Evolutionary conservation across 1,284 basidiomycete species (phyloP).

Genomic region (Grifola frondosa): DNA sequence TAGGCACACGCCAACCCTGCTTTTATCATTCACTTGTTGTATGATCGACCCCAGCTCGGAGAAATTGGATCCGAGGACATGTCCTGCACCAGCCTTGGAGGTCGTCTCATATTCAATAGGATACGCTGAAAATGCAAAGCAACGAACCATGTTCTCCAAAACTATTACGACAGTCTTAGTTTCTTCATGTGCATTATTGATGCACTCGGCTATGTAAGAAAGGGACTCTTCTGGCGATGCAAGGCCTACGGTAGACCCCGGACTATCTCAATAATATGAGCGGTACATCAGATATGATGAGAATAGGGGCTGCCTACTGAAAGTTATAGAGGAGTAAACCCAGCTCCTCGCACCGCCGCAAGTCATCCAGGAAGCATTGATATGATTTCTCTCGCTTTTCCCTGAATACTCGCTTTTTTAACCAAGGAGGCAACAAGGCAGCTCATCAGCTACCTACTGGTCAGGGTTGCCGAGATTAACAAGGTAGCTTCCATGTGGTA

Average conservation of each 20-base stretch:
- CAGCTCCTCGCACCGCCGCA: slow-evolving; percentile 78
- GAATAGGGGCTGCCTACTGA: slow-evolving; percentile 55
- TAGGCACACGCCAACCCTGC: slow-evolving; percentile 77
- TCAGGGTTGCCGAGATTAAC: slow-evolving; percentile 86
- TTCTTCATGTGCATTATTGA: slow-evolving; percentile 76
- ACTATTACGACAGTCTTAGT: slow-evolving; percentile 67
- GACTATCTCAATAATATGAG: slow-evolving; percentile 46
- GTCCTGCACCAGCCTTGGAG: slow-evolving; percentile 73
- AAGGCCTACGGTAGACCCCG: slow-evolving; percentile 77
- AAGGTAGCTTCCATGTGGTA: slow-evolving; percentile 86
- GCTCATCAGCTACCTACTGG: slow-evolving; percentile 49
- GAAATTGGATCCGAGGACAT: slow-evolving; percentile 76
- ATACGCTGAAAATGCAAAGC: neutral
- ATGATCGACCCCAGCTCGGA: slow-evolving; percentile 73
- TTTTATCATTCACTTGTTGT: slow-evolving; percentile 69
- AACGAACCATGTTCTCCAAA: slow-evolving; percentile 79
- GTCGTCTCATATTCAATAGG: neutral
- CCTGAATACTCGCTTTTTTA: slow-evolving; percentile 33
- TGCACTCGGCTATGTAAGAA: slow-evolving; percentile 65
- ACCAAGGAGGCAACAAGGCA: neutral
- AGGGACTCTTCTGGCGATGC: slow-evolving; percentile 64
- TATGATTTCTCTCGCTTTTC: slow-evolving; percentile 78
- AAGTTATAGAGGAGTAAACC: slow-evolving; percentile 82
- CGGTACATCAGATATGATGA: neutral
- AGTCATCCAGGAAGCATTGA: slow-evolving; percentile 80